phyloP scores from a whole-genome alignment of 768 basidiomycete species.

The Paxillus involutus region DNA sequence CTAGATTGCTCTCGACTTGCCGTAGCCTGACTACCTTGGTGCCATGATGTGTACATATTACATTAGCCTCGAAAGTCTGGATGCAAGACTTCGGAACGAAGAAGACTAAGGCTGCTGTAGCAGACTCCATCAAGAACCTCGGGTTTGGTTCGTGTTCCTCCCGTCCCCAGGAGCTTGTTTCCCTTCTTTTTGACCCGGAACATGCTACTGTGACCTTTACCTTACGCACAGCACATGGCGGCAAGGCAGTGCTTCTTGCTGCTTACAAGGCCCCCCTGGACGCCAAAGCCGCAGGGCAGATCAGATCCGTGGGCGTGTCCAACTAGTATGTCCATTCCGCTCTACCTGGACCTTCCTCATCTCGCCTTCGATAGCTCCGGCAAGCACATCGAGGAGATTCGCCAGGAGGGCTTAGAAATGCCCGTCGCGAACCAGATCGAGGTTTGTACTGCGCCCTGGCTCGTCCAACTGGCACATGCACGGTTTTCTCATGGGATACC shows the following conservation, averaged over 20 bases:
- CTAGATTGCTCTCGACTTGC: not conserved
- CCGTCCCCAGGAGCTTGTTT: not conserved
- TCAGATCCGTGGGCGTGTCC: conserved; percentile 67
- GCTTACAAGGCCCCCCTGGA: conserved; percentile 69
- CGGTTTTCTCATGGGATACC: not conserved
- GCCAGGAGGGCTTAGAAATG: conserved; percentile 52
- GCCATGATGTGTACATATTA: too few relatives aligned
- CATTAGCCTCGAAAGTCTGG: conserved; percentile 7
- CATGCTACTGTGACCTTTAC: conserved; percentile 63
- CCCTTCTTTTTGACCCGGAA: conserved; percentile 9
- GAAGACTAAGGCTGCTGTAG: conserved; percentile 50
- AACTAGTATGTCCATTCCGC: conserved; percentile 55
- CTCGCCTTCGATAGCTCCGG: too few relatives aligned
- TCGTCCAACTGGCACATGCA: not conserved
- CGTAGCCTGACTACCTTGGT: too few relatives aligned
- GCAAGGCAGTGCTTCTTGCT: conserved; percentile 53
- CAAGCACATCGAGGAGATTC: too few relatives aligned
- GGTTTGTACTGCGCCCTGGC: conserved; percentile 38
- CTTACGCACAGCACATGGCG: conserved; percentile 64
- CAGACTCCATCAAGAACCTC: conserved; percentile 52
- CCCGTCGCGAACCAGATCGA: conserved; percentile 78
- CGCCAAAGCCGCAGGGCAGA: conserved; percentile 54
- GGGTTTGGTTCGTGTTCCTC: conserved; percentile 43
- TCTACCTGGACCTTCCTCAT: not conserved
- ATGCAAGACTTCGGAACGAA: conserved; percentile 44